These are phyloP conservation scores for Paramecium caudatum DNA, from an alignment of 73 alveolate species.

Conservation along the genomic window DNA sequence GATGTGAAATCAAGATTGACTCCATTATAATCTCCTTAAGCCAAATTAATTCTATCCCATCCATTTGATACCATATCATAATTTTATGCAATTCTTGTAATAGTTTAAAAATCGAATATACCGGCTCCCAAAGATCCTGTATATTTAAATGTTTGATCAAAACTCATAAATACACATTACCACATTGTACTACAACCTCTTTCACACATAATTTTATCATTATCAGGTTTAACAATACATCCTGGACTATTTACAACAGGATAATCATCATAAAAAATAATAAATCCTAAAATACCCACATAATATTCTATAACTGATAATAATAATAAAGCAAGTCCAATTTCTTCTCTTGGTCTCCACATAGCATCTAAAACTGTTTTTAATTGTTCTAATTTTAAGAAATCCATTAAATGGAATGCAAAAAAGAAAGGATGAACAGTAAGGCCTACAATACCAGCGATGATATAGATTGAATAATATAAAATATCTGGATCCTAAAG, in stretches of 20 bases:
- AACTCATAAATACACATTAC: conserved; percentile 87
- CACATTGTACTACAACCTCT: conserved; percentile 88
- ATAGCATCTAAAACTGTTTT: conserved; percentile 94
- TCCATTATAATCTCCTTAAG: conserved; percentile 28
- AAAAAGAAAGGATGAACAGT: conserved; percentile 90
- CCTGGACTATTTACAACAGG: conserved; percentile 23
- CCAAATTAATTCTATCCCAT: conserved; percentile 9
- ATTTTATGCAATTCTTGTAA: conserved; percentile 70
- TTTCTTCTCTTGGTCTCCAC: conserved; percentile 91
- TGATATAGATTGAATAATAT: conserved; percentile 86
- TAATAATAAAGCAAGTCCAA: conserved; percentile 91
- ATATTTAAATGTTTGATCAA: conserved; percentile 91
- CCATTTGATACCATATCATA: conserved; percentile 40
- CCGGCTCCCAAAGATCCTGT: conserved; percentile 94
- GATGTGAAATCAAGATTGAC: background rate
- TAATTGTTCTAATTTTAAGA: conserved; percentile 85
- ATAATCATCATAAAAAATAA: conserved; percentile 87
- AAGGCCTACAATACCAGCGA: conserved; percentile 91
- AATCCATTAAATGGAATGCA: conserved; percentile 91
- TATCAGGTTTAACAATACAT: conserved; percentile 17
- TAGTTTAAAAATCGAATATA: conserved; percentile 75
- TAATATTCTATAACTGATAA: conserved; percentile 91
- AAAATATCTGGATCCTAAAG: conserved; percentile 78
- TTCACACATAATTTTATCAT: conserved; percentile 67
- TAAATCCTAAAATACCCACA: conserved; percentile 89